phyloP scores from a whole-genome alignment of 352 stramenopile species.

The Hyaloperonospora brassicae region DNA sequence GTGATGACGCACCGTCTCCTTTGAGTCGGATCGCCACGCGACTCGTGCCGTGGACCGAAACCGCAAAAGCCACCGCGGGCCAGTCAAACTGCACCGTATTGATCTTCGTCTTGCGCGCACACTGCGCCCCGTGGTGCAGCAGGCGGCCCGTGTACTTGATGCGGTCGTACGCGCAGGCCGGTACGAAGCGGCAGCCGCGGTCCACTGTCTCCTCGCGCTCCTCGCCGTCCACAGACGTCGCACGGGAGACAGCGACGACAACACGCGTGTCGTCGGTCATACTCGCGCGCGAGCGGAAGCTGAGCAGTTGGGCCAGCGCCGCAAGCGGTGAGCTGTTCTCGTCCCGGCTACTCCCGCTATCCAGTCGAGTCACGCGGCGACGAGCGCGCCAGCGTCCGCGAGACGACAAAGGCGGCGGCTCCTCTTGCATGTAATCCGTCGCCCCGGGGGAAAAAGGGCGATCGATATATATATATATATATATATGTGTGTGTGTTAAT shows the following conservation, averaged over 20 bases:
- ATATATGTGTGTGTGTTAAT: too few species aligned
- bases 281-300: slow-evolving; percentile 15
- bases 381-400: slow-evolving; percentile 20
- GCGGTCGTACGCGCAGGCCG: slow-evolving; percentile 58
- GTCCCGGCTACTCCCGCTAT: slow-evolving; percentile 16
- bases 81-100: slow-evolving; percentile 86
- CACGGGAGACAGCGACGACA: slow-evolving; percentile 24
- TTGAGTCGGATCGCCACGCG: slow-evolving; percentile 76
- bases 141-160: slow-evolving; percentile 70
- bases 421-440: slow-evolving; percentile 20
- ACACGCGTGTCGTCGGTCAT: slow-evolving; percentile 22
- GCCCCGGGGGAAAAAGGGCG: too few species aligned
- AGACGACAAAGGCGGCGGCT: slow-evolving; percentile 12
- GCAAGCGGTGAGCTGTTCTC: slow-evolving; percentile 14
- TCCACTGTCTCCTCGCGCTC: slow-evolving; percentile 36
- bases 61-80: slow-evolving; percentile 56
- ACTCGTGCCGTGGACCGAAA: slow-evolving; percentile 47
- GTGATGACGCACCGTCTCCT: slow-evolving; percentile 52
- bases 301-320: slow-evolving; percentile 17
- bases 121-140: slow-evolving; percentile 58
- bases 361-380: slow-evolving; percentile 11
- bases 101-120: slow-evolving; percentile 65
- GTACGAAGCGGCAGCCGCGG: slow-evolving; percentile 52
- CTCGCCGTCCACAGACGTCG: slow-evolving; percentile 31
- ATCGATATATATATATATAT: too few species aligned